These are phyloP conservation scores for Musa troglodytarum DNA, from an alignment of 176 grass and related monocot genomes.

Conservation along the genomic window DNA sequence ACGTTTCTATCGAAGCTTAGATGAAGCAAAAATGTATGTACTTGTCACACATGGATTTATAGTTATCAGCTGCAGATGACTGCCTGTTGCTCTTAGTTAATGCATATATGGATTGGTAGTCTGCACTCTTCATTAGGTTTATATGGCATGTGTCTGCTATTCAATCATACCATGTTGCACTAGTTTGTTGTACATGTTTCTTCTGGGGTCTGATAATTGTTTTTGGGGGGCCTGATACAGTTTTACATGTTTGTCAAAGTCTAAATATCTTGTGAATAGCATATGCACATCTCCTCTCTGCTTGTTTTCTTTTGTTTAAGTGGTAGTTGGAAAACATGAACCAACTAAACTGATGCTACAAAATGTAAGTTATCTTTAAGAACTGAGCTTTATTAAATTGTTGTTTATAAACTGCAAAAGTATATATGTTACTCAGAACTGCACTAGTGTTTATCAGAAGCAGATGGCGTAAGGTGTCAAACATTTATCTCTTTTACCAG, in stretches of 20 bases:
- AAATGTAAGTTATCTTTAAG: neutral
- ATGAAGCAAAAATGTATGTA: conserved; percentile 91
- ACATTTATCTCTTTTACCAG: neutral
- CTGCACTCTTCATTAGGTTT: neutral
- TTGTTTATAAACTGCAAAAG: too few relatives aligned
- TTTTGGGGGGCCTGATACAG: too few relatives aligned
- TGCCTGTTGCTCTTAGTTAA: neutral
- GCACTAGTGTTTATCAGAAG: too few relatives aligned
- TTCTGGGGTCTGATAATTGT: too few relatives aligned
- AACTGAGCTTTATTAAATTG: neutral
- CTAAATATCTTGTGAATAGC: too few relatives aligned
- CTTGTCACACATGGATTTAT: neutral
- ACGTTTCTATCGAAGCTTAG: conserved; percentile 70
- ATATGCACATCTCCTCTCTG: neutral
- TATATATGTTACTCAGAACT: too few relatives aligned
- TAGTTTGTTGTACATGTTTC: too few relatives aligned
- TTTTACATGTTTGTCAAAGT: too few relatives aligned
- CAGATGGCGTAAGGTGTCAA: neutral
- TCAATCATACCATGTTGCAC: neutral
- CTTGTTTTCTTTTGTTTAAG: neutral
- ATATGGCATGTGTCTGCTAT: neutral
- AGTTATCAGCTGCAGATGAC: neutral
- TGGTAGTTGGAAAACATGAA: neutral
- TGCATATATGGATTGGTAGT: neutral
- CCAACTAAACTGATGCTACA: neutral